These are phyloP conservation scores for Phyllostachys edulis DNA, from an alignment of 176 grass and related monocot genomes.

Conservation along the genomic window DNA sequence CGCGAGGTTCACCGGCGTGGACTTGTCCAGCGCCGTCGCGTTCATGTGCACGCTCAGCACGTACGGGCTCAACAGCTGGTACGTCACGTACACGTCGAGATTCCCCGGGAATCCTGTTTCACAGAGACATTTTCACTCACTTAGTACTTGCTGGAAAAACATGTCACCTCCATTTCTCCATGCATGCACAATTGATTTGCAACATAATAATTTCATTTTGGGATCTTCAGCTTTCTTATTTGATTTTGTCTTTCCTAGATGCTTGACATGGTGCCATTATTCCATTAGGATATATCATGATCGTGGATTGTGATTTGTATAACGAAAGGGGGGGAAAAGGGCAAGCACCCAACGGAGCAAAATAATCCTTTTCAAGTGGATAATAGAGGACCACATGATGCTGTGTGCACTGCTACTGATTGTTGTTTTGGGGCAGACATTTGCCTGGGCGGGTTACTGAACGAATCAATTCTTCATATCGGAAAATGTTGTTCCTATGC, in stretches of 20 bases:
- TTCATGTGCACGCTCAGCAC: conserved; percentile 69
- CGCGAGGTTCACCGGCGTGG: conserved; percentile 85
- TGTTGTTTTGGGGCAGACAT: background rate
- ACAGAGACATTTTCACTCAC: background rate
- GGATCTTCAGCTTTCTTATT: background rate
- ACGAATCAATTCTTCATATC: background rate
- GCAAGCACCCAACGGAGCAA: background rate
- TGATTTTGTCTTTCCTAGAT: background rate
- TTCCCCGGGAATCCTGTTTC: conserved; percentile 76
- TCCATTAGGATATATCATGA: background rate
- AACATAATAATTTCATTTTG: background rate
- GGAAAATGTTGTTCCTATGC: background rate
- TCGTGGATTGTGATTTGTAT: background rate
- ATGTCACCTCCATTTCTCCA: background rate
- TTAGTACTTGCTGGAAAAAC: background rate
- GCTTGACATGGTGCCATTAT: background rate
- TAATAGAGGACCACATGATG: background rate
- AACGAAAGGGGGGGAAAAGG: background rate
- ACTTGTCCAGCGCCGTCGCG: conserved; percentile 58
- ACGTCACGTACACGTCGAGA: conserved; percentile 88
- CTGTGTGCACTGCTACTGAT: background rate
- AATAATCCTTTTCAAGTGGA: background rate
- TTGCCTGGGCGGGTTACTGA: background rate
- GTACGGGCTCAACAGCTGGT: conserved; percentile 58
- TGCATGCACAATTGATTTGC: too few species aligned